phyloP scores from a whole-genome alignment of 306 rosid species.

The Parietaria judaica region DNA sequence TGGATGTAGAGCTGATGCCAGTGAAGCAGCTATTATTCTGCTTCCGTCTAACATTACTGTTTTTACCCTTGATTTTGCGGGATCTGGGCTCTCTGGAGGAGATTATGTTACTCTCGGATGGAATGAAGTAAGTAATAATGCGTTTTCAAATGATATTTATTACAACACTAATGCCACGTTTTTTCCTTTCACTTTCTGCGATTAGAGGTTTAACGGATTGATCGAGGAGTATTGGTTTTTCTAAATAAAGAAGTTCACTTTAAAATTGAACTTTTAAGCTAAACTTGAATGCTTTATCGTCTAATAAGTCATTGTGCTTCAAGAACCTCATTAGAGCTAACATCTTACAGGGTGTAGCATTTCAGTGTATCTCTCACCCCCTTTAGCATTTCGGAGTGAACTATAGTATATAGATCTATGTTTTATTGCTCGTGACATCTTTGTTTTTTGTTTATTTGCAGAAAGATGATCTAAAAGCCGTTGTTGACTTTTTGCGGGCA shows the following conservation, averaged over 20 bases:
- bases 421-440: no score
- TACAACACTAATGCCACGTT: no score
- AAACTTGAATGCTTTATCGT: no score
- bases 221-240: background rate
- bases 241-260: background rate
- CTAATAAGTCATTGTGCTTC: background rate
- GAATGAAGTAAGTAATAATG: constrained; percentile 70
- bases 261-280: background rate
- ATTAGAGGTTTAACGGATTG: background rate
- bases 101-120: constrained; percentile 93
- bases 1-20: constrained; percentile 95
- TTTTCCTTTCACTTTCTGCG: background rate
- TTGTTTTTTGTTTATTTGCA: constrained; percentile 28
- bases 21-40: constrained; percentile 91
- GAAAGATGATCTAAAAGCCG: constrained; percentile 82
- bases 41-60: constrained; percentile 95
- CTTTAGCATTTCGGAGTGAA: no score
- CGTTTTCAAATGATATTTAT: background rate
- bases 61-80: constrained; percentile 88
- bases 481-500: constrained; percentile 70
- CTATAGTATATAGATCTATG: no score
- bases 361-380: background rate
- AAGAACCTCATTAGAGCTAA: background rate
- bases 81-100: constrained; percentile 96
- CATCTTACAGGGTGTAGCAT: background rate